These are phyloP conservation scores for Gamarada debralockiae DNA, from an alignment of 495 filamentous ascomycete genomes.

Conservation along the genomic window DNA sequence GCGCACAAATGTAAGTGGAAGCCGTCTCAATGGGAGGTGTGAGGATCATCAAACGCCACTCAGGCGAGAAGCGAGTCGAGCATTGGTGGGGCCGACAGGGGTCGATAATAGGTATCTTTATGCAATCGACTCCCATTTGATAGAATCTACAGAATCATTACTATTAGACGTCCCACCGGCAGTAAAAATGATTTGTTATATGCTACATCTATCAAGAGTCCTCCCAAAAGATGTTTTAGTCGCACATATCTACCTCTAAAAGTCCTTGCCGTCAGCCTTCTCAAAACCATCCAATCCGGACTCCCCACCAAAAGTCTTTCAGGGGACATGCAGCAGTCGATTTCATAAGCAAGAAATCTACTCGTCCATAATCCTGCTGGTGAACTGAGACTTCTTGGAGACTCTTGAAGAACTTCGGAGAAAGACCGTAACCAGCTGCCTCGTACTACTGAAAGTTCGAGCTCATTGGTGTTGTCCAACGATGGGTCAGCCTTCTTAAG, in stretches of 20 bases:
- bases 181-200: too few species aligned
- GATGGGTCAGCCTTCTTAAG: too few species aligned
- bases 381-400: background rate
- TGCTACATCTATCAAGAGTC: too few species aligned
- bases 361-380: background rate
- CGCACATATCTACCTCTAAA: too few species aligned
- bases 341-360: constrained; percentile 7
- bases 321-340: constrained; percentile 2
- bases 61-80: too few species aligned
- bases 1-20: background rate
- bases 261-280: too few species aligned
- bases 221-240: too few species aligned
- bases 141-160: too few species aligned
- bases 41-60: background rate
- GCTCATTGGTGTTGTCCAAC: too few species aligned
- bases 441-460: too few species aligned
- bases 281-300: background rate
- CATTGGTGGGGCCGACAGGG: background rate
- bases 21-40: background rate
- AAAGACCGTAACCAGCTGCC: background rate
- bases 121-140: too few species aligned
- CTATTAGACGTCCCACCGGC: too few species aligned
- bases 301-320: background rate
- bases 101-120: constrained; percentile 14
- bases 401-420: background rate